These are phyloP conservation scores for Reticulascus tulasneorum DNA, from an alignment of 2,329 filamentous ascomycete species.

Conservation along the genomic window DNA sequence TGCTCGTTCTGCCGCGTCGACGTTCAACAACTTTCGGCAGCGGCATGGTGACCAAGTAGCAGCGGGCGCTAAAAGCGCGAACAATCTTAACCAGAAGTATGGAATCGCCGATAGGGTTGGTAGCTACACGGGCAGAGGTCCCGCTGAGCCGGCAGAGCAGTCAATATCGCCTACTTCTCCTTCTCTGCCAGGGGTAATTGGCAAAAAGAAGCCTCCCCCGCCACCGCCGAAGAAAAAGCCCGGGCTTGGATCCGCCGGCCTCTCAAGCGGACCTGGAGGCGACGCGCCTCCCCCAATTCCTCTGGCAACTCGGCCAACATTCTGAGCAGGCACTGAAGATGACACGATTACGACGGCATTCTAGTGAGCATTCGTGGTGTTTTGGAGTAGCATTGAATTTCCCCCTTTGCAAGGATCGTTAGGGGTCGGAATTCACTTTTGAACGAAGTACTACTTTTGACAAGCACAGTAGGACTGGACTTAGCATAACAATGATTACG, in stretches of 20 bases:
- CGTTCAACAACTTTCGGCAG: conserved; percentile 66
- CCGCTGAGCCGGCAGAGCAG: conserved; percentile 11
- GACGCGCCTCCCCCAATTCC: conserved; percentile 49
- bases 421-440: too few species aligned
- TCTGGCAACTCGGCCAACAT: conserved; percentile 45
- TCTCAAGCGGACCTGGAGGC: conserved; percentile 16
- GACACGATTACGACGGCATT: not conserved
- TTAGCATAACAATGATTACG: conserved; percentile 4
- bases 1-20: conserved; percentile 53
- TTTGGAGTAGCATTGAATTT: not conserved
- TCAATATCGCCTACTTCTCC: not conserved
- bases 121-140: conserved; percentile 17
- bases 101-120: conserved; percentile 41
- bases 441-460: too few species aligned
- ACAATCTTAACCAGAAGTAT: conserved; percentile 58
- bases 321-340: conserved; percentile 20
- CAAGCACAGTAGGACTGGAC: not conserved
- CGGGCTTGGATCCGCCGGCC: conserved; percentile 20
- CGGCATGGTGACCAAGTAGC: conserved; percentile 66
- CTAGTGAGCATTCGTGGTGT: conserved; percentile 9
- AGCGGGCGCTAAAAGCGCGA: conserved; percentile 53
- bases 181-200: conserved; percentile 19
- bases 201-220: conserved; percentile 52
- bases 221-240: conserved; percentile 52
- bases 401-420: too few species aligned